These are phyloP conservation scores for Claviceps africana DNA, from an alignment of 2,329 filamentous ascomycete genomes.

Conservation along the genomic window DNA sequence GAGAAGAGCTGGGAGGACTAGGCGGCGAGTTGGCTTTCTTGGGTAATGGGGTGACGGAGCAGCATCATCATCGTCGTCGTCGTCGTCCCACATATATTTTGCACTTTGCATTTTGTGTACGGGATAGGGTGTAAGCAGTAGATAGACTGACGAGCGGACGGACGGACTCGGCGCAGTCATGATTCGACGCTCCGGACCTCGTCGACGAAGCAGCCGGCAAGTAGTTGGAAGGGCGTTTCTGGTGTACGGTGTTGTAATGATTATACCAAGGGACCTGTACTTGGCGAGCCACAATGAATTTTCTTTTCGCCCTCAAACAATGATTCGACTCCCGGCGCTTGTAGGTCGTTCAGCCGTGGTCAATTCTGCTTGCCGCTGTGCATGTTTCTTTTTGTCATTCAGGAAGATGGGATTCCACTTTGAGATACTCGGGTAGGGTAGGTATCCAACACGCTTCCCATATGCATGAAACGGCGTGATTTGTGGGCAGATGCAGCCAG, in stretches of 20 bases:
- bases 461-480: not conserved
- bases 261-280: constrained; percentile 16
- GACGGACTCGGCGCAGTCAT: not conserved
- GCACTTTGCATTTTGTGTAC: not conserved
- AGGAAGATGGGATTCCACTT: too few relatives aligned
- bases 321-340: not conserved
- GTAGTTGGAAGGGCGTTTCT: constrained; percentile 15
- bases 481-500: too few relatives aligned
- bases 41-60: not conserved
- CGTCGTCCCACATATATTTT: not conserved
- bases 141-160: not conserved
- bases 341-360: too few relatives aligned
- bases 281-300: constrained; percentile 6
- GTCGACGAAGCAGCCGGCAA: not conserved
- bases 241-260: constrained; percentile 19
- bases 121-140: not conserved
- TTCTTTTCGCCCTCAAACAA: not conserved
- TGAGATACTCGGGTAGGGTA: too few relatives aligned
- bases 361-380: not conserved
- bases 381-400: not conserved
- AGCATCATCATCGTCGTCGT: too few relatives aligned
- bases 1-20: constrained; percentile 99
- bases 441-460: not conserved
- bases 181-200: not conserved
- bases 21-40: constrained; percentile 4